Conservation (phyloP, 768 basidiomycete species). For the Leccinum incarnatum region DNA sequence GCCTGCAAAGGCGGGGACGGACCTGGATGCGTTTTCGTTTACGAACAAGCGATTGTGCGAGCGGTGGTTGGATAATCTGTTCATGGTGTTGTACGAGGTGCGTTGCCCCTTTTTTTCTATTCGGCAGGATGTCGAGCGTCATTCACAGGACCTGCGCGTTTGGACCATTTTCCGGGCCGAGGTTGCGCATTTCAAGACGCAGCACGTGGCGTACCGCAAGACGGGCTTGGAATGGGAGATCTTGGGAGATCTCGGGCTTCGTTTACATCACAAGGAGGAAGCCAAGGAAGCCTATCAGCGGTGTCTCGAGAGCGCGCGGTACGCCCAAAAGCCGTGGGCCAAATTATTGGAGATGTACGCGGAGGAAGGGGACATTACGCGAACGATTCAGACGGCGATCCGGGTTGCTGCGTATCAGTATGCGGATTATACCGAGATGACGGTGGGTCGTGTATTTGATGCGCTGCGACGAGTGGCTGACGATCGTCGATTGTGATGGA, state of each 20-base stretch:
- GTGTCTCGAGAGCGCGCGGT: conserved; percentile 82
- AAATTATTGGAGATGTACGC: conserved; percentile 95
- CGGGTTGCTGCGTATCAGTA: conserved; percentile 91
- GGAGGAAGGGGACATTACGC: conserved; percentile 93
- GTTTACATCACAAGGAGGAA: conserved; percentile 97
- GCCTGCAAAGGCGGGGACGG: conserved; percentile 19
- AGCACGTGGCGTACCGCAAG: conserved; percentile 96
- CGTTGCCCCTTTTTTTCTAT: conserved; percentile 15
- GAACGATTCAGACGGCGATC: conserved; percentile 88
- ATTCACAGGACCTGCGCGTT: conserved; percentile 77
- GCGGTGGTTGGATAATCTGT: conserved; percentile 95
- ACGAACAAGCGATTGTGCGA: conserved; percentile 97
- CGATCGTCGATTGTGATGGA: not conserved
- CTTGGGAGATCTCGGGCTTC: conserved; percentile 86
- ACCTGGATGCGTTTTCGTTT: conserved; percentile 78
- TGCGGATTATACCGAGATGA: conserved; percentile 86
- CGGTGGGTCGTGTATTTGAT: conserved; percentile 48
- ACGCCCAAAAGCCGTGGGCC: conserved; percentile 89
- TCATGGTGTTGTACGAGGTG: conserved; percentile 98
- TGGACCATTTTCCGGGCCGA: conserved; percentile 99
- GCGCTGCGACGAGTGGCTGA: not conserved
- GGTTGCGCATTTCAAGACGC: conserved; percentile 97
- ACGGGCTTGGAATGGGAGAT: conserved; percentile 99
- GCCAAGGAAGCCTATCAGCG: conserved; percentile 98
- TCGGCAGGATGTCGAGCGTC: not conserved